Base-by-base conservation (phyloP, 2,329 filamentous ascomycete genomes). In the Diaporthe amygdali region DNA sequence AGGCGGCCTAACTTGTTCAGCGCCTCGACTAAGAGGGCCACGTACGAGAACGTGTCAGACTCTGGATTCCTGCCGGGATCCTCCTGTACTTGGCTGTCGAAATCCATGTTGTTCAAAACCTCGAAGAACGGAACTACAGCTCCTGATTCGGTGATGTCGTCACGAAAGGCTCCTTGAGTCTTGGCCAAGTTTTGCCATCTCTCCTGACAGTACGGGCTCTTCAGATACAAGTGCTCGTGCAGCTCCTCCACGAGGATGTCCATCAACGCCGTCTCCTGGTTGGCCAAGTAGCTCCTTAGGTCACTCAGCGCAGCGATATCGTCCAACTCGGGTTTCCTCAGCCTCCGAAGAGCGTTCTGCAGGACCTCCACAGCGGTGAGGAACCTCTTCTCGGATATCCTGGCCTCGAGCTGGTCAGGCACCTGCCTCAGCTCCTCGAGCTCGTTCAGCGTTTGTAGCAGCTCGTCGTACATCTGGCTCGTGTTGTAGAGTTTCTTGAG, bases 161-260 rank as follows among this genome's bases (percentile, higher is more conserved):
- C 86, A 52, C 83, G 84, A 72, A 83, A 84, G 1, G 72, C 64
- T 8, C 89, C 86, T 74, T 93, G 91, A 46, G 88, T 89, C 76
- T 92, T 92, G 46, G 92, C 88, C 72, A 97, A 90, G 71, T 89
- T 89, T 81, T 97, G 97, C 96, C 96, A 99, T 75, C 96, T 88
- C 79, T 97, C 94, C 79, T 97, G 95, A 79, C 96, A 98, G 79
- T 99, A 99, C 0, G 96, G 96, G 4, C 96, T 98, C 80, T 98
- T 98, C 47, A 99, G 90, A 79, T 99, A 99, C 5, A 99, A 87
- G 82, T 99, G 96, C 79, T 97, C 96, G 79, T 99, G 96, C 41
- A 99, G 86, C 81, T 99, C 96, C 80, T 99, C 96, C n/a, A 98
- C 91, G 69, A 99, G 81, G 67, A 98, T 98, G 78, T 99, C 96